Conservation (phyloP, 2,329 filamentous ascomycete genomes). For the Metarhizium guizhouense region DNA sequence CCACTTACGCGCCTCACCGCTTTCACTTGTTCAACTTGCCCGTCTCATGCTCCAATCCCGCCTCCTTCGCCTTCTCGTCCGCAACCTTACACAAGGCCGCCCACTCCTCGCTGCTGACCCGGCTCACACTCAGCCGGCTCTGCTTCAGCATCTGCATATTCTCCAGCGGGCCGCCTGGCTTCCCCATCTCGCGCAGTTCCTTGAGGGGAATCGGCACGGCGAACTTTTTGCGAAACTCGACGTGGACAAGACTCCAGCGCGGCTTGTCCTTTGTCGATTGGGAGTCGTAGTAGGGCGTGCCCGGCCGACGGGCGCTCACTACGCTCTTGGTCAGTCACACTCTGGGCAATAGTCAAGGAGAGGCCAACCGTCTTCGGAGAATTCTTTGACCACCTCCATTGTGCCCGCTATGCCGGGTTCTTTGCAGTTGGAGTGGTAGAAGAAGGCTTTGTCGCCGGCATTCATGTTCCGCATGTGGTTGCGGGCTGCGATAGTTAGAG, state of each 20-base stretch:
- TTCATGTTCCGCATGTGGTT: conserved; percentile 93
- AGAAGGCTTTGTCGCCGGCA: conserved; percentile 84
- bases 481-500: conserved; percentile 42
- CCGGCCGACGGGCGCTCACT: conserved; percentile 24
- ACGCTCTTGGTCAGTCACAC: neutral
- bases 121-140: conserved; percentile 72
- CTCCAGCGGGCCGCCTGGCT: conserved; percentile 47
- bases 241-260: conserved; percentile 81
- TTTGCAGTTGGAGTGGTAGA: conserved; percentile 94
- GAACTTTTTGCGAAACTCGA: conserved; percentile 81
- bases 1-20: neutral
- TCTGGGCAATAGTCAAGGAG: neutral
- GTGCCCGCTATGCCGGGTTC: conserved; percentile 77
- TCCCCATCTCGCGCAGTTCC: conserved; percentile 58
- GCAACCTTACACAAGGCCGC: conserved; percentile 48
- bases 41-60: conserved; percentile 27
- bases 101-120: conserved; percentile 58
- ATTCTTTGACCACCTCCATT: conserved; percentile 83
- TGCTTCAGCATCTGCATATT: conserved; percentile 79
- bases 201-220: conserved; percentile 58
- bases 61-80: conserved; percentile 30
- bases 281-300: conserved; percentile 69
- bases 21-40: neutral
- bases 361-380: conserved; percentile 63
- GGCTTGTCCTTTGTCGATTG: conserved; percentile 49